phyloP scores from a whole-genome alignment of 2,329 filamentous ascomycete genomes.

The Neonectria punicea region DNA sequence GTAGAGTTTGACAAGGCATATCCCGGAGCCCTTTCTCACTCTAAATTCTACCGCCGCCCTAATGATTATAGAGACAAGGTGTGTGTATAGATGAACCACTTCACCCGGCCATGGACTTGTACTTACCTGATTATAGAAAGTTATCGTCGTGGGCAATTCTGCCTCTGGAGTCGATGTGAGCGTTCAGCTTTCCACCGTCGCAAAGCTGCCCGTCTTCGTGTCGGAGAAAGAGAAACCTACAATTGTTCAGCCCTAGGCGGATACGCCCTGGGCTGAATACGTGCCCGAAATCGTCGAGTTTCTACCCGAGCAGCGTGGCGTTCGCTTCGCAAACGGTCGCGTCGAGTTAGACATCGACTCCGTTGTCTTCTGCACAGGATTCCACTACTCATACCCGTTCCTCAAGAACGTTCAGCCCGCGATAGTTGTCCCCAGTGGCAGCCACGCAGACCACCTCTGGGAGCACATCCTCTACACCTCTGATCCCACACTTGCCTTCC shows the following conservation, averaged over 20 bases:
- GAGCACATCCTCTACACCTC: constrained; percentile 75
- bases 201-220: constrained; percentile 64
- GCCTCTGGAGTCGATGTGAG: constrained; percentile 79
- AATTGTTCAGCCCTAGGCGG: constrained; percentile 42
- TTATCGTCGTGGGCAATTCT: constrained; percentile 75
- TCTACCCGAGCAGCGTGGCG: constrained; percentile 54
- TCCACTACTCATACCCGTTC: constrained; percentile 85
- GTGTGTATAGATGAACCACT: neutral
- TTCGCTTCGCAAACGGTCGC: constrained; percentile 71
- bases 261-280: constrained; percentile 46
- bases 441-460: constrained; percentile 74
- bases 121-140: constrained; percentile 62
- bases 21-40: constrained; percentile 66
- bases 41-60: constrained; percentile 72
- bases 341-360: constrained; percentile 74
- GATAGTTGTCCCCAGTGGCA: constrained; percentile 69
- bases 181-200: constrained; percentile 67
- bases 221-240: constrained; percentile 56
- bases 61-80: constrained; percentile 48
- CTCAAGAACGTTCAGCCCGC: constrained; percentile 55
- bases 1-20: constrained; percentile 60
- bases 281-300: constrained; percentile 60
- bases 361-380: constrained; percentile 87
- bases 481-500: constrained; percentile 73
- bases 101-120: fast-evolving